A percentile compares a stretch with the other conserved stretches of the same genome.
These are phyloP conservation scores for Elsinoe perseae DNA, from an alignment of 2,329 filamentous ascomycete genomes.

Conservation along the genomic window DNA sequence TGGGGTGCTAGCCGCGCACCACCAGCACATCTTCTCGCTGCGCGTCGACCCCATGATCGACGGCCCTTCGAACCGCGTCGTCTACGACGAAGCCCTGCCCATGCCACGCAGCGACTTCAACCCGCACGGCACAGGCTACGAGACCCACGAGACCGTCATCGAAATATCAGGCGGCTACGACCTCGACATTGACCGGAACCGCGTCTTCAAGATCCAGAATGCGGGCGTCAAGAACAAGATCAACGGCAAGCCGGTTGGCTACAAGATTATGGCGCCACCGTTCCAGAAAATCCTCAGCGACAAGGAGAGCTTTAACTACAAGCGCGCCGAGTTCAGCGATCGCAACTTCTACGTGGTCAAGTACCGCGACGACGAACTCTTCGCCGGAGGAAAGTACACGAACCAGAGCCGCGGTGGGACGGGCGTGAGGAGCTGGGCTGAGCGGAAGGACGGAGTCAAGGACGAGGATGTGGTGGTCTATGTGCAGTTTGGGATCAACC, in stretches of 20 bases:
- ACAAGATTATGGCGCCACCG: slow-evolving; percentile 43
- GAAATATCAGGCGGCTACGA: slow-evolving; percentile 46
- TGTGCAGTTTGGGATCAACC: slow-evolving; percentile 52
- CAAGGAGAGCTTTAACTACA: slow-evolving; percentile 47
- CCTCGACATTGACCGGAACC: slow-evolving; percentile 38
- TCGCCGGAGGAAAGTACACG: slow-evolving; percentile 52
- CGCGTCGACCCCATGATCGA: slow-evolving; percentile 43
- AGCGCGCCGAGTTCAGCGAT: slow-evolving; percentile 52
- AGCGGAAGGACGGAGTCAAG: slow-evolving; percentile 46
- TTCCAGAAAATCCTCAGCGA: slow-evolving; percentile 47
- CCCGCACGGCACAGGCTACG: slow-evolving; percentile 48
- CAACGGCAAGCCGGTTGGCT: slow-evolving; percentile 42
- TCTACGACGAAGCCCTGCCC: slow-evolving; percentile 49
- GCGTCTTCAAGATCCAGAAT: slow-evolving; percentile 45
- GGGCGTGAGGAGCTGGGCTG: slow-evolving; percentile 43
- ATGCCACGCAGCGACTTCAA: slow-evolving; percentile 52
- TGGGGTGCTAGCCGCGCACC: slow-evolving; percentile 60
- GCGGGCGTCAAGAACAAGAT: slow-evolving; percentile 37
- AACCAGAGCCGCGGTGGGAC: slow-evolving; percentile 50
- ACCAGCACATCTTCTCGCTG: slow-evolving; percentile 66
- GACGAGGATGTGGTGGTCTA: slow-evolving; percentile 52
- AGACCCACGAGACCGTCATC: slow-evolving; percentile 40
- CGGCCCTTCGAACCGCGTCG: slow-evolving; percentile 38
- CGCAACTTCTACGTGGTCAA: slow-evolving; percentile 52
- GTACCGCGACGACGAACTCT: slow-evolving; percentile 52